Conservation (phyloP, 257 asterid genomes). For the Pogostemon cablin region DNA sequence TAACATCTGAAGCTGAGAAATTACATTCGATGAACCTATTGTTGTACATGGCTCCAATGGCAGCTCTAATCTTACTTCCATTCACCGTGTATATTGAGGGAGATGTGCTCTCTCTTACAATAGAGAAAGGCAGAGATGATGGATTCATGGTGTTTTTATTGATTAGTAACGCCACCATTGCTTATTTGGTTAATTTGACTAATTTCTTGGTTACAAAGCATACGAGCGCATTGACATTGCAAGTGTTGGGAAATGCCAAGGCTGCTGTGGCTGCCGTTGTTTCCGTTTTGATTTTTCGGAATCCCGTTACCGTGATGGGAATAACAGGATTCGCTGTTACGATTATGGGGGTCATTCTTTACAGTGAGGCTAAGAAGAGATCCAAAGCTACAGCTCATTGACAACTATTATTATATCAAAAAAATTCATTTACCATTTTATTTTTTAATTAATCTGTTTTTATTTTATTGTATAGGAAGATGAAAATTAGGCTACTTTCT, state of each 20-base stretch:
- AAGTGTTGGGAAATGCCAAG: slow-evolving; percentile 95
- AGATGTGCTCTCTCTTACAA: slow-evolving; percentile 61
- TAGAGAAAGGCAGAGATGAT: slow-evolving; percentile 69
- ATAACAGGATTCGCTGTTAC: slow-evolving; percentile 85
- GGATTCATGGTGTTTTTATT: slow-evolving; percentile 69
- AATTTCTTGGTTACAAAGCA: slow-evolving; percentile 94
- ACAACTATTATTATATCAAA: slow-evolving; percentile 24
- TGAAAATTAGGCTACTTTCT: too few relatives aligned
- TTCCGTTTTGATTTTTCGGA: slow-evolving; percentile 87
- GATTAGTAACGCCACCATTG: slow-evolving; percentile 78
- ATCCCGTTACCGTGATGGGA: slow-evolving; percentile 97
- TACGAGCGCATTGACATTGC: slow-evolving; percentile 89
- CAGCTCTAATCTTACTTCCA: slow-evolving; percentile 77
- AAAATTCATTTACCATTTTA: too few relatives aligned
- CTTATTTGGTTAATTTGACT: slow-evolving; percentile 86
- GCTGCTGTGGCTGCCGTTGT: slow-evolving; percentile 97
- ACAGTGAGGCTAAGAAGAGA: slow-evolving; percentile 96
- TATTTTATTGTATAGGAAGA: too few relatives aligned
- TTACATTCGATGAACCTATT: slow-evolving; percentile 92
- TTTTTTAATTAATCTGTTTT: too few relatives aligned
- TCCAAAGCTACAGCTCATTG: slow-evolving; percentile 77
- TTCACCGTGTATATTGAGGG: slow-evolving; percentile 87
- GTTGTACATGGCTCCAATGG: slow-evolving; percentile 98
- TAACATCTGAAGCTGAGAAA: slow-evolving; percentile 87
- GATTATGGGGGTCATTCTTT: slow-evolving; percentile 91